Evolutionary conservation across 2,329 filamentous ascomycete genomes (phyloP).

Genomic region (Phyllosticta citribraziliensis): DNA sequence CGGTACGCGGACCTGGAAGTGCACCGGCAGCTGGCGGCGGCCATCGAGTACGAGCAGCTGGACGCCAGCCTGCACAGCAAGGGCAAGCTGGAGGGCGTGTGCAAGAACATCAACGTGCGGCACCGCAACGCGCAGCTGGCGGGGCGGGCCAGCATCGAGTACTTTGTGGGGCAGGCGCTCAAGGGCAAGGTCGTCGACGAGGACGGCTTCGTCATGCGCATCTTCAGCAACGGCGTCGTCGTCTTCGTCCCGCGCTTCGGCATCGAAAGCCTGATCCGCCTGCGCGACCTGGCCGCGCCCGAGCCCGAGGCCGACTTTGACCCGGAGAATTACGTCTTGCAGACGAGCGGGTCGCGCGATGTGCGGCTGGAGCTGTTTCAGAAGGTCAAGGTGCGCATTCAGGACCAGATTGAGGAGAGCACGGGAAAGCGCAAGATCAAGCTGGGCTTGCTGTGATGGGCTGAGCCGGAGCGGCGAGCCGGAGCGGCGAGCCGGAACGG

Average conservation of each 20-base stretch:
- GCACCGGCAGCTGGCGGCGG: constrained; percentile 87
- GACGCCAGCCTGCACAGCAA: constrained; percentile 72
- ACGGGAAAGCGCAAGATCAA: constrained; percentile 93
- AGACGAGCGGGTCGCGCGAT: constrained; percentile 45
- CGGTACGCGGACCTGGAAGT: constrained; percentile 95
- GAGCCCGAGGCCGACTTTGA: constrained; percentile 76
- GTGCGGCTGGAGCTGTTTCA: constrained; percentile 74
- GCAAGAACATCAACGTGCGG: constrained; percentile 95
- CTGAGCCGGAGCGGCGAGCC: too few relatives aligned
- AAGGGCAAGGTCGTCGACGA: constrained; percentile 68
- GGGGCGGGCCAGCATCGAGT: constrained; percentile 86
- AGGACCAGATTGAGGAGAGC: constrained; percentile 84
- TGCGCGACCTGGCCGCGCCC: constrained; percentile 69
- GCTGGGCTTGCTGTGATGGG: constrained; percentile 43
- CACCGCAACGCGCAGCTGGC: constrained; percentile 97
- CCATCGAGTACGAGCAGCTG: constrained; percentile 85
- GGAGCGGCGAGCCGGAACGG: too few relatives aligned
- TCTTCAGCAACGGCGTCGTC: constrained; percentile 95
- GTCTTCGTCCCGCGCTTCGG: constrained; percentile 94
- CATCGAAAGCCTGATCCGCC: constrained; percentile 81
- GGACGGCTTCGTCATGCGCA: constrained; percentile 91
- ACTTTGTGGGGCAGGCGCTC: constrained; percentile 94
- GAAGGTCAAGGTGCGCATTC: constrained; percentile 80
- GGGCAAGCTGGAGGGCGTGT: constrained; percentile 80
- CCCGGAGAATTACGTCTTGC: constrained; percentile 72